Evolutionary conservation across 352 stramenopile genomes (phyloP).

Genomic region (Pilasporangium apinafurcum): DNA sequence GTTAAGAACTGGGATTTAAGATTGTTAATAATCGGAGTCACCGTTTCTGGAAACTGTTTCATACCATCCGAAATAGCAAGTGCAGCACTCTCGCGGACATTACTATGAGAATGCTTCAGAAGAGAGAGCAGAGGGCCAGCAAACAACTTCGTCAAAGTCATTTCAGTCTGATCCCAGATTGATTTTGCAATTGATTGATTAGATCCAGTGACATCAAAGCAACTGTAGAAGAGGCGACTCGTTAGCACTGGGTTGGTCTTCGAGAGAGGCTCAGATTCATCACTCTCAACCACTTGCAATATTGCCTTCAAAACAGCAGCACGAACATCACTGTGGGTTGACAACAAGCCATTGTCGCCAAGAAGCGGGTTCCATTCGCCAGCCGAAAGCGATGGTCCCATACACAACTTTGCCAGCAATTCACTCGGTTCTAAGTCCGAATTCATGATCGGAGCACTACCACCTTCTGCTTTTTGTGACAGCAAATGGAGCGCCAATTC

Average conservation of each 20-base stretch:
- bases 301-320: conserved; percentile 54
- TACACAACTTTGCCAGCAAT: conserved; percentile 51
- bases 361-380: conserved; percentile 68
- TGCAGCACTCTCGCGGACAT: conserved; percentile 74
- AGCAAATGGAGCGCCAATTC: conserved; percentile 62
- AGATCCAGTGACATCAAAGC: conserved; percentile 56
- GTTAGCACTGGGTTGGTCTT: conserved; percentile 45
- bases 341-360: conserved; percentile 63
- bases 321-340: conserved; percentile 43
- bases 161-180: conserved; percentile 55
- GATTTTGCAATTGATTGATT: conserved; percentile 53
- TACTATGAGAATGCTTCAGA: conserved; percentile 64
- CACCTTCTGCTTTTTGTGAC: conserved; percentile 37
- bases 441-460: conserved; percentile 57
- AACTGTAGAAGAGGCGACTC: conserved; percentile 53
- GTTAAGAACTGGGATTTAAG: conserved; percentile 61
- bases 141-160: conserved; percentile 49
- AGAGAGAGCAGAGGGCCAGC: conserved; percentile 58
- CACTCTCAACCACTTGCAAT: conserved; percentile 45
- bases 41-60: conserved; percentile 69
- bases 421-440: conserved; percentile 42
- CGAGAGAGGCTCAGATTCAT: conserved; percentile 38
- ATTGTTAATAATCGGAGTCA: conserved; percentile 59
- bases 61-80: conserved; percentile 77
- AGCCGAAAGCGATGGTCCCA: conserved; percentile 42